Percentiles rank a stretch among this genome's conserved stretches.
These are phyloP conservation scores for Ballota nigra DNA, from an alignment of 257 asterid genomes.

Conservation along the genomic window DNA sequence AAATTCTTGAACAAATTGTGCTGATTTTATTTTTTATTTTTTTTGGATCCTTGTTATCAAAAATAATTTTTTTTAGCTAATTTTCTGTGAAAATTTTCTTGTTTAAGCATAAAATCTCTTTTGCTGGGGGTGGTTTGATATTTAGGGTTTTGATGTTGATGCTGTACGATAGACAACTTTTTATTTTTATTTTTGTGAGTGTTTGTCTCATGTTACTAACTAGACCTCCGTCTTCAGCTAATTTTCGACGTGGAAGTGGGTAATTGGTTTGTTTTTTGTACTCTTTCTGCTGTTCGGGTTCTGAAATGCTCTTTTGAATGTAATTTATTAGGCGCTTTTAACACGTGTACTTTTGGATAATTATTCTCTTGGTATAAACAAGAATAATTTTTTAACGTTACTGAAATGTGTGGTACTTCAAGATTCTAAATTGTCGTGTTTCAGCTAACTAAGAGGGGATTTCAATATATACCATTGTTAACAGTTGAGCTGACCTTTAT, in stretches of 20 bases:
- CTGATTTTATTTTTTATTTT: neutral
- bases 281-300: neutral
- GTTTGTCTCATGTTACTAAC: neutral
- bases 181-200: neutral
- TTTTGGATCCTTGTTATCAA: neutral
- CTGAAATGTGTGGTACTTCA: neutral
- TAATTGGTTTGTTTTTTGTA: neutral
- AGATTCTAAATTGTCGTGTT: neutral
- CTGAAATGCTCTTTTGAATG: neutral
- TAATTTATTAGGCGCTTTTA: constrained; percentile 18
- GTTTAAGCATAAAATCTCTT: neutral
- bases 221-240: constrained; percentile 9
- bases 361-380: constrained; percentile 9
- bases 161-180: neutral
- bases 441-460: neutral
- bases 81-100: neutral
- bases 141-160: neutral
- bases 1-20: neutral
- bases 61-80: neutral
- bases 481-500: neutral
- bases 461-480: neutral
- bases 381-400: neutral
- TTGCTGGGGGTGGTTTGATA: neutral
- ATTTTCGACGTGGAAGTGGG: constrained; percentile 13
- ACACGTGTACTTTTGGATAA: constrained; percentile 2